These are phyloP conservation scores for Neonectria sp. DNA, from an alignment of 2,329 filamentous ascomycete genomes.

Conservation along the genomic window DNA sequence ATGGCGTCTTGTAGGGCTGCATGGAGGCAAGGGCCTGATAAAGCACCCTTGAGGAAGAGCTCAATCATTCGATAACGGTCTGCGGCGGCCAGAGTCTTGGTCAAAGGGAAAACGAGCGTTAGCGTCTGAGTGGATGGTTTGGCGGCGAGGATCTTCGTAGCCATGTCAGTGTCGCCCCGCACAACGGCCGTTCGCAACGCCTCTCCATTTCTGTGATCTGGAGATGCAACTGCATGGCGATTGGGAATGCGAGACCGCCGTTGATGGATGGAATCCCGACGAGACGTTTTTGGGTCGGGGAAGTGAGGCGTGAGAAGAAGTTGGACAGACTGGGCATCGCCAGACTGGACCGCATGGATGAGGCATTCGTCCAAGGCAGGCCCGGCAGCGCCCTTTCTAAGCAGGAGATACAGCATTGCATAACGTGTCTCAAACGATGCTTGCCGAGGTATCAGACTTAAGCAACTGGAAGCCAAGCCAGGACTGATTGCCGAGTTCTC, in stretches of 20 bases:
- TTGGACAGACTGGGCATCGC: constrained; percentile 63
- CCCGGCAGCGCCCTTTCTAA: constrained; percentile 67
- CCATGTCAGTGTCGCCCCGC: constrained; percentile 61
- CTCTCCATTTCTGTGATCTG: constrained; percentile 66
- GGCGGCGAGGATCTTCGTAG: constrained; percentile 61
- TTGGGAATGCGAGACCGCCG: constrained; percentile 51
- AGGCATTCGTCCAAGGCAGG: constrained; percentile 63
- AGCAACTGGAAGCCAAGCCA: constrained; percentile 64
- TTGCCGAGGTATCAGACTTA: constrained; percentile 64
- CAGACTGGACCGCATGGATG: constrained; percentile 63
- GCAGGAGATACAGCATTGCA: constrained; percentile 60
- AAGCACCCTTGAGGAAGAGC: constrained; percentile 64
- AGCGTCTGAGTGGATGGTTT: constrained; percentile 65
- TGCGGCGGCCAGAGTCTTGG: constrained; percentile 57
- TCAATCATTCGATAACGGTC: constrained; percentile 66
- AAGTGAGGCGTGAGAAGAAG: constrained; percentile 67
- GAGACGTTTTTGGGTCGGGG: constrained; percentile 48
- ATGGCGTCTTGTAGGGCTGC: constrained; percentile 68
- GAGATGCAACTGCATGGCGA: constrained; percentile 66
- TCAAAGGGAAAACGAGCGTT: constrained; percentile 64
- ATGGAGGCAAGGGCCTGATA: constrained; percentile 64
- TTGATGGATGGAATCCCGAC: constrained; percentile 37
- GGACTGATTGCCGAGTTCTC: constrained; percentile 61
- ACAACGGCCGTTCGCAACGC: constrained; percentile 66
- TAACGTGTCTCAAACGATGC: constrained; percentile 62